A percentile compares a stretch with the other conserved stretches of the same genome.
phyloP scores from a whole-genome alignment of 176 grass and related monocot genomes.

The Thinopyrum elongatum region DNA sequence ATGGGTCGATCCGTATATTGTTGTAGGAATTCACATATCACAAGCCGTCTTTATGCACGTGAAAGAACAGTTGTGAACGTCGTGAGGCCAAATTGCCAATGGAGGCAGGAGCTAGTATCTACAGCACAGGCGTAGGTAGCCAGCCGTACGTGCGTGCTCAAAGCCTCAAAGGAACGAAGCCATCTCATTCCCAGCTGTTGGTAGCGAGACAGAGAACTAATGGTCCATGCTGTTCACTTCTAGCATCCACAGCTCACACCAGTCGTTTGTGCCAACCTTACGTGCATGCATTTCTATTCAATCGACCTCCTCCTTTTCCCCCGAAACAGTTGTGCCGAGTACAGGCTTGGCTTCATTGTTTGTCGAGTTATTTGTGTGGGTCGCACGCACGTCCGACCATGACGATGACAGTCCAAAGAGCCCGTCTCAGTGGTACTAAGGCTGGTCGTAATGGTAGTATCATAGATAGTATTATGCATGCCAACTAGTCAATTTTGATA shows the following conservation, averaged over 20 bases:
- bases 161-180: background rate
- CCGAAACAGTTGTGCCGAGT: no score
- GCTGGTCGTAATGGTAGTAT: no score
- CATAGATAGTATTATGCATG: no score
- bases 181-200: background rate
- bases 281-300: no score
- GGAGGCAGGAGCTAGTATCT: background rate
- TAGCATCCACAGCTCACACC: background rate
- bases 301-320: no score
- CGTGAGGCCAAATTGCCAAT: background rate
- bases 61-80: background rate
- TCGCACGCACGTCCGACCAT: no score
- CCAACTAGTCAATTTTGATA: no score
- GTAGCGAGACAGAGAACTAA: background rate
- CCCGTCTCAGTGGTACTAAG: no score
- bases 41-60: background rate
- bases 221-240: background rate
- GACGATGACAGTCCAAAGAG: no score
- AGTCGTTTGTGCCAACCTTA: background rate
- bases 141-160: background rate
- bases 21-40: no score
- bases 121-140: background rate
- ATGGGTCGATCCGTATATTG: background rate
- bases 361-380: no score
- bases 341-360: no score